phyloP scores from a whole-genome alignment of 148 eudicot species.

The Gaultheria prostrata region DNA sequence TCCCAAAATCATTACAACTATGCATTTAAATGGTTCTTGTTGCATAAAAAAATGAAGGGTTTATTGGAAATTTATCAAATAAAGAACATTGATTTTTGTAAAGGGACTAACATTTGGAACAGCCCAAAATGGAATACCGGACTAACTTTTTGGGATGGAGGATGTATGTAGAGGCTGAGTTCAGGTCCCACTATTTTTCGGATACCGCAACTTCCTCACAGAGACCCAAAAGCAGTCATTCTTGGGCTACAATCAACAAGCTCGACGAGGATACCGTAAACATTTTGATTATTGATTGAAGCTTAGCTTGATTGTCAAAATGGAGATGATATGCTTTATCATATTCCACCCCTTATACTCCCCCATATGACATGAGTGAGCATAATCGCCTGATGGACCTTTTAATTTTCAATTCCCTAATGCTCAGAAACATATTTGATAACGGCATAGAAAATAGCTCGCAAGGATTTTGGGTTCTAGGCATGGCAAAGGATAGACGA shows the following conservation, averaged over 20 bases:
- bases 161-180: background rate
- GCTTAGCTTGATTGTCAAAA: background rate
- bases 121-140: too few relatives aligned
- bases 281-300: background rate
- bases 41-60: too few relatives aligned
- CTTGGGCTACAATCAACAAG: background rate
- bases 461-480: background rate
- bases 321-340: background rate
- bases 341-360: background rate
- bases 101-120: too few relatives aligned
- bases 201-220: background rate
- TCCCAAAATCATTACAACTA: too few relatives aligned
- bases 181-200: background rate
- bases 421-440: background rate
- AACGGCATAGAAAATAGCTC: background rate
- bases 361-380: background rate
- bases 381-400: background rate
- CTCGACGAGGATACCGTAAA: background rate
- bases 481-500: background rate
- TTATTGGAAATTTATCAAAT: too few relatives aligned
- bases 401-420: background rate
- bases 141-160: too few relatives aligned
- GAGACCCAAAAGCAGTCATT: background rate
- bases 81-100: too few relatives aligned
- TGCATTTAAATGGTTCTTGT: too few relatives aligned